phyloP scores from a whole-genome alignment of 805 yeast species.

The Suhomyces sp. region DNA sequence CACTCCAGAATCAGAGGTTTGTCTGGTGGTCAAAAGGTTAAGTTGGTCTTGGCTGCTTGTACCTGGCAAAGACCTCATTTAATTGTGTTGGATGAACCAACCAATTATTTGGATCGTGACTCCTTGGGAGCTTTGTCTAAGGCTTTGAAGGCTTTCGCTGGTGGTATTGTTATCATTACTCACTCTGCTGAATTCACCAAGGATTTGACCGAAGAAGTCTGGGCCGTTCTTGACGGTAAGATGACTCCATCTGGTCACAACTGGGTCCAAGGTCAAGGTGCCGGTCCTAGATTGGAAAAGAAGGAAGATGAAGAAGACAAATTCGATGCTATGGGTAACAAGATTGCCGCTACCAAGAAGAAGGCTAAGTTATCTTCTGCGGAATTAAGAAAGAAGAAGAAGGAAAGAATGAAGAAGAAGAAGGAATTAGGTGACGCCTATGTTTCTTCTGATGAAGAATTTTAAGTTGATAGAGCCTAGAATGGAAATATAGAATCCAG shows the following conservation, averaged over 20 bases:
- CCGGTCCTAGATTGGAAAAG: conserved; percentile 99
- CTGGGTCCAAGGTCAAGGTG: conserved; percentile 99
- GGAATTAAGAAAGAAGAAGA: conserved; percentile 99
- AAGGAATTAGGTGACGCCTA: conserved; percentile 99
- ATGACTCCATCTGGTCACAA: conserved; percentile 99
- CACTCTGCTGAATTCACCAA: conserved; percentile 99
- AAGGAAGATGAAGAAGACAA: conserved; percentile 96
- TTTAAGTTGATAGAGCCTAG: conserved; percentile 21
- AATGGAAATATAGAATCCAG: not conserved
- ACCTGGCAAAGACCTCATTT: conserved; percentile 99
- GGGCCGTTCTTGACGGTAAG: conserved; percentile 98
- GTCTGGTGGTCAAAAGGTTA: conserved; percentile 99
- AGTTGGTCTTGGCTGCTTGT: conserved; percentile 99
- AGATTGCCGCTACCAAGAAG: conserved; percentile 95
- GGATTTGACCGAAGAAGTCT: conserved; percentile 98
- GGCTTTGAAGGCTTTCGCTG: conserved; percentile 97
- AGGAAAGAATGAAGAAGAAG: conserved; percentile 99
- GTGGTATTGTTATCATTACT: conserved; percentile 99
- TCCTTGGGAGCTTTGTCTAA: conserved; percentile 98
- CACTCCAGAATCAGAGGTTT: conserved; percentile 99
- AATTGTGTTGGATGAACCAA: conserved; percentile 99
- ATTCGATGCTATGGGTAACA: conserved; percentile 99
- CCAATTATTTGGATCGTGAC: conserved; percentile 98
- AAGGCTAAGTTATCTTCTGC: conserved; percentile 97
- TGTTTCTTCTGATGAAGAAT: conserved; percentile 87